Evolutionary conservation across 257 asterid species (phyloP).

Genomic region (Coffea eugenioides): DNA sequence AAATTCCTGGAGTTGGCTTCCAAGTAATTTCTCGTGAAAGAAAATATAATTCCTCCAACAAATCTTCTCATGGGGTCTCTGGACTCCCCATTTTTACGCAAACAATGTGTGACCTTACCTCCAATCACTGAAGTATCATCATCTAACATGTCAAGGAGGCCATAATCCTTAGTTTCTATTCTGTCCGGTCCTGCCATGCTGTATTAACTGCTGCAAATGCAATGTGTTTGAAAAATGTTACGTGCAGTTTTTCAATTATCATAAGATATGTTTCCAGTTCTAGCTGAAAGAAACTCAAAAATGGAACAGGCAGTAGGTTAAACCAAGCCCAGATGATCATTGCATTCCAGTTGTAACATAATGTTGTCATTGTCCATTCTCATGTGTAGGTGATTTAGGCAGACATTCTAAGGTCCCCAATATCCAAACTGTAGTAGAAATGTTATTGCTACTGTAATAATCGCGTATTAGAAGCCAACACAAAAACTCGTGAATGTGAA

Average conservation of each 20-base stretch:
- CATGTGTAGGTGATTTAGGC: too few species aligned
- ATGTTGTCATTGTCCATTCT: too few species aligned
- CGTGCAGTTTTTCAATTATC: too few species aligned
- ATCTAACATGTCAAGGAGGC: conserved; percentile 82
- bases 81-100: conserved; percentile 75
- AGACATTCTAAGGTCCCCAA: too few species aligned
- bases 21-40: conserved; percentile 69
- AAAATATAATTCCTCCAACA: conserved; percentile 68
- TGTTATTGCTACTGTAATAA: too few species aligned
- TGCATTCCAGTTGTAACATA: too few species aligned
- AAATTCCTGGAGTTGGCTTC: conserved; percentile 46
- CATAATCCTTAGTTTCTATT: conserved; percentile 68
- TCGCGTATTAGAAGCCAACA: too few species aligned
- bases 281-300: background rate
- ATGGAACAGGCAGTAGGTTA: background rate
- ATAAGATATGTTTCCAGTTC: background rate
- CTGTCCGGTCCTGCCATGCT: conserved; percentile 59
- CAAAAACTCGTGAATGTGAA: too few species aligned
- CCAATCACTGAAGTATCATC: conserved; percentile 72
- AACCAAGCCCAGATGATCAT: background rate
- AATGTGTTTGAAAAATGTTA: background rate
- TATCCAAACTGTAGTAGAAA: too few species aligned
- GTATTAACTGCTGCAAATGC: conserved; percentile 44
- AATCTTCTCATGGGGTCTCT: conserved; percentile 84
- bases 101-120: conserved; percentile 53